Conservation (phyloP, 371 early-diverging fungal genomes). For the Mortierella sp. region DNA sequence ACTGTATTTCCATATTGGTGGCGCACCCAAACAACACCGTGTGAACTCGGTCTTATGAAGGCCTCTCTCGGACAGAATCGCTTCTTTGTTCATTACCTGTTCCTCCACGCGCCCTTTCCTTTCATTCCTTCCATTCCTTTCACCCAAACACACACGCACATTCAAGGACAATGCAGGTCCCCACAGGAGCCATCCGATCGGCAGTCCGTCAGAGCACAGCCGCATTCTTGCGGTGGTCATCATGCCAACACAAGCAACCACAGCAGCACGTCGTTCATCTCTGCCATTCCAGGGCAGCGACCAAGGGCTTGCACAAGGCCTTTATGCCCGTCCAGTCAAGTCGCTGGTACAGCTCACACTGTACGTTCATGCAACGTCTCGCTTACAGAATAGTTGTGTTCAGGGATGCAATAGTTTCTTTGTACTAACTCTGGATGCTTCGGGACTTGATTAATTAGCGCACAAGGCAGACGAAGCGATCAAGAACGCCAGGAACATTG, state of each 20-base stretch:
- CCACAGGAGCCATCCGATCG: slow-evolving; percentile 10
- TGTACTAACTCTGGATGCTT: neutral
- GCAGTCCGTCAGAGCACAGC: neutral
- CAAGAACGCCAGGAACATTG: slow-evolving; percentile 89
- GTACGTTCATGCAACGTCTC: slow-evolving; percentile 13
- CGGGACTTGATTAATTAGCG: slow-evolving; percentile 10
- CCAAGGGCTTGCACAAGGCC: neutral
- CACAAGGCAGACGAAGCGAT: slow-evolving; percentile 65
- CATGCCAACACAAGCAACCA: slow-evolving; percentile 9
- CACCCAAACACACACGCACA: neutral
- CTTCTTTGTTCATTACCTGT: neutral
- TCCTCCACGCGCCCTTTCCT: neutral
- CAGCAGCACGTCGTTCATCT: neutral
- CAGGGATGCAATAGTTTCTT: neutral
- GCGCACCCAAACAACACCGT: slow-evolving; percentile 12
- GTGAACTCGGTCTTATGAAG: neutral
- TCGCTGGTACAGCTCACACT: slow-evolving; percentile 52
- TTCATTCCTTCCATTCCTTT: neutral
- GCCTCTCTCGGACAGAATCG: neutral
- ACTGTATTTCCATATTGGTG: slow-evolving; percentile 15
- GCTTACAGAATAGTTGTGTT: no score
- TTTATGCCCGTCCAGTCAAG: slow-evolving; percentile 32
- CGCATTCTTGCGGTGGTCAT: neutral
- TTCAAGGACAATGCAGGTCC: slow-evolving; percentile 1
- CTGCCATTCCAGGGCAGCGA: neutral